Base-by-base conservation (phyloP, 768 basidiomycete genomes). In the Suillus sp. region DNA sequence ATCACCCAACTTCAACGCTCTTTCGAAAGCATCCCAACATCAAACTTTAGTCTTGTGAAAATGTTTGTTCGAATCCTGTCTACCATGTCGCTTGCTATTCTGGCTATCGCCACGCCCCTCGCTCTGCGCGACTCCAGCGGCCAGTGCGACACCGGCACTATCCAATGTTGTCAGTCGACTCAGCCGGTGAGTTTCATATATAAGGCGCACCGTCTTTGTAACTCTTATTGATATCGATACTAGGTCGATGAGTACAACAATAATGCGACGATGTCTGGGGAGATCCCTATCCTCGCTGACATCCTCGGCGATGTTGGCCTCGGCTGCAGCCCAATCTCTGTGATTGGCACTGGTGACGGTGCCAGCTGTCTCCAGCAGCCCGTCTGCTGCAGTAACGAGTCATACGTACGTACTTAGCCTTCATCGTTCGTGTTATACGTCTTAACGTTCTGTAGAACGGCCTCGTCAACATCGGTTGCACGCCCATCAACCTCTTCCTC, bases 321-420 rank as follows among this genome's bases (percentile, higher is more conserved):
- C 62, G 35, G 60, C 63, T 74, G 72, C 50, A 65, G 32, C 27
- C 74, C 72, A 16, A 10, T 75, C 57, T 61, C 62, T 20, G 43
- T 67, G 9, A 16, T 48, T 14, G 74, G 74, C 3, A 61, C 53
- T 3, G 74, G 70, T 35, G 32, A 70, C 18, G 60, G 57, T 13
- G 63, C 74, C 4, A 3, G 2, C 25, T 74, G 72, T 35, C 45
- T 66, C 37, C 64, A 73, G 25, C 65, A 75, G 57, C 72, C 72
- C 43, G 65, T 75, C 25, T 74, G 72, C 53, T 74, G 72, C 54
- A 27, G 53, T 10, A 65, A 68, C 57, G 51, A 65, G 9, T 45
- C 16, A 18, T 66, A 69, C 55, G 72, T 74, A 13, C 61, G 72
- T 67, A 37, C 53, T 42, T 20, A 14, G 18, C 30, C 30, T 16